Evolutionary conservation across 2,329 filamentous ascomycete species (phyloP).

Genomic region (Xylariaceae sp.): DNA sequence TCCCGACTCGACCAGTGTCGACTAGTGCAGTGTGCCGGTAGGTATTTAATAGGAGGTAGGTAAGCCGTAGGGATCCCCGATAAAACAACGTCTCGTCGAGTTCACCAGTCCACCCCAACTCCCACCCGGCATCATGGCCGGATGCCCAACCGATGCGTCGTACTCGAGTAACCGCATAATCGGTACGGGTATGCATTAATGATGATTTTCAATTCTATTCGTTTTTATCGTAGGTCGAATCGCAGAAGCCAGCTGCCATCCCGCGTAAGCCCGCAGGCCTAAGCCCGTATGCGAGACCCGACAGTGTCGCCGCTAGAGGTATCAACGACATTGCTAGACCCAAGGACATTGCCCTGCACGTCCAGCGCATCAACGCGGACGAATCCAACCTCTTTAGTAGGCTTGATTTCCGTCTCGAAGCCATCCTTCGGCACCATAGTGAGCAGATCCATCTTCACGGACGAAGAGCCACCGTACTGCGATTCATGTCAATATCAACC

Average conservation of each 20-base stretch:
- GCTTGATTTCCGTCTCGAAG: constrained; percentile 24
- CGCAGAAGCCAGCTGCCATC: too few relatives aligned
- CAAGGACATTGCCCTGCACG: constrained; percentile 13
- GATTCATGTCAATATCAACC: neutral
- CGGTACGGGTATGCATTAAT: too few relatives aligned
- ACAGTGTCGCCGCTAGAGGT: constrained; percentile 20
- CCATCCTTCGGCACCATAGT: constrained; percentile 15
- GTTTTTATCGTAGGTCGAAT: neutral
- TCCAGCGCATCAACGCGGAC: constrained; percentile 23
- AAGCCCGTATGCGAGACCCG: constrained; percentile 14
- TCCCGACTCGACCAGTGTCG: too few relatives aligned
- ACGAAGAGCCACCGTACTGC: constrained; percentile 20
- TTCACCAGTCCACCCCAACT: too few relatives aligned
- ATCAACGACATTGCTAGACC: constrained; percentile 22
- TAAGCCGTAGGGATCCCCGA: too few relatives aligned
- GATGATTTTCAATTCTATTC: too few relatives aligned
- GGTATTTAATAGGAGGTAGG: too few relatives aligned
- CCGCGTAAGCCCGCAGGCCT: neutral
- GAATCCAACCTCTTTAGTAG: constrained; percentile 9
- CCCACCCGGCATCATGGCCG: too few relatives aligned
- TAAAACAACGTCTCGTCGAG: too few relatives aligned
- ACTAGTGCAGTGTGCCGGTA: too few relatives aligned
- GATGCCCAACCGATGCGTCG: too few relatives aligned
- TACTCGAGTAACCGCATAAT: too few relatives aligned
- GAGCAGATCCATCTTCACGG: constrained; percentile 11